Conservation (phyloP, 371 early-diverging fungal species). For the Basidiobolus meristosporus region DNA sequence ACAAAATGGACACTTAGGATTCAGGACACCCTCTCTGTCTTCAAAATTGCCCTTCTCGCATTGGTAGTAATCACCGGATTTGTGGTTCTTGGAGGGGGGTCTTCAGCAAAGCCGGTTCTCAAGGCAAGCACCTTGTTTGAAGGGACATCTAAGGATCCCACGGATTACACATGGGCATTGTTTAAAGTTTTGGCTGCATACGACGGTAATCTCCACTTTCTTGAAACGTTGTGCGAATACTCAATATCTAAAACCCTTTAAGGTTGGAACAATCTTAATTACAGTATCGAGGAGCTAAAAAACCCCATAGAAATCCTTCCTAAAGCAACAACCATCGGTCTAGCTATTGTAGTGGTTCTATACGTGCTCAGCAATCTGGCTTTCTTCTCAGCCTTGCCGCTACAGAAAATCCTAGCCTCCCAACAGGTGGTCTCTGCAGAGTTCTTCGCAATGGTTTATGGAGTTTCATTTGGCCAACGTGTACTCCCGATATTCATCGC, state of each 20-base stretch:
- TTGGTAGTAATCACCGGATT: not conserved
- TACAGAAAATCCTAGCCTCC: not conserved
- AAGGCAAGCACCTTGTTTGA: not conserved
- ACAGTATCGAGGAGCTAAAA: not conserved
- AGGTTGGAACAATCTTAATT: constrained; percentile 1
- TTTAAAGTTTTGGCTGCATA: not conserved
- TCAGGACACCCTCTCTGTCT: not conserved
- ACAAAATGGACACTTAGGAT: not conserved
- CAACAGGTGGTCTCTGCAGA: not conserved
- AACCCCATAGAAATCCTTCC: not conserved
- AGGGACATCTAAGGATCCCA: not conserved
- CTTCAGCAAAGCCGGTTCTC: not conserved
- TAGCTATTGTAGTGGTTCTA: not conserved
- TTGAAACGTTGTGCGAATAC: no score
- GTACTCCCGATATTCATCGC: not conserved
- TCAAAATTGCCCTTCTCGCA: not conserved
- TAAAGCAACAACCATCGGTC: not conserved
- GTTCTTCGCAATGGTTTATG: not conserved
- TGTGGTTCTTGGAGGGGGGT: not conserved
- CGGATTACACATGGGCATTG: not conserved
- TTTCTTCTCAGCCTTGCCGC: not conserved
- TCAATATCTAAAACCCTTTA: no score
- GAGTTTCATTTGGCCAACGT: not conserved
- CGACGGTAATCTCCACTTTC: not conserved
- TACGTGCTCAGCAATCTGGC: not conserved